These are phyloP conservation scores for Tetradesmus obliquus DNA, from an alignment of 139 green algal species.

Conservation along the genomic window DNA sequence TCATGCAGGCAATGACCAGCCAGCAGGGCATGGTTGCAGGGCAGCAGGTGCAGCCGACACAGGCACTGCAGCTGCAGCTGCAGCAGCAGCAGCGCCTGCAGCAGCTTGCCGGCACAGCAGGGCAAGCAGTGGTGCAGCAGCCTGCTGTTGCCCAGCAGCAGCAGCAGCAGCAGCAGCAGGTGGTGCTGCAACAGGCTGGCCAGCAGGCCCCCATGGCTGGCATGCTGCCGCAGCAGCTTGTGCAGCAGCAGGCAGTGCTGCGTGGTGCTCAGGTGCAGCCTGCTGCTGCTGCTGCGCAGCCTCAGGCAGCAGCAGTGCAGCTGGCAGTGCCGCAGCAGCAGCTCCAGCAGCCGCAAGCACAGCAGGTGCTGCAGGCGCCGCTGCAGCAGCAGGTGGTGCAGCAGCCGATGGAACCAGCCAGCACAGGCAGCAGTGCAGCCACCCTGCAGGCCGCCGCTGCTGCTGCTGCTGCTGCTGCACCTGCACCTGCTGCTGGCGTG, in stretches of 20 bases:
- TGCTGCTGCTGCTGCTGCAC: neutral
- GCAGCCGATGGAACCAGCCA: neutral
- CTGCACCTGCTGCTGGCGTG: neutral
- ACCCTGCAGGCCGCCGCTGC: neutral
- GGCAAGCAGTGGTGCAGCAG: neutral
- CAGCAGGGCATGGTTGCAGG: neutral
- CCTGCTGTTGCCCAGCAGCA: neutral
- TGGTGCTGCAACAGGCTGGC: neutral
- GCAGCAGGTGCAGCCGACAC: neutral
- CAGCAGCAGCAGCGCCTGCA: neutral
- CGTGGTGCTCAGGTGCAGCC: neutral
- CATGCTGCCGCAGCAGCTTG: neutral
- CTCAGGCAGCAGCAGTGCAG: neutral
- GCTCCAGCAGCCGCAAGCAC: neutral
- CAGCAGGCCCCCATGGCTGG: neutral
- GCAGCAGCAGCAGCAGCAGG: neutral
- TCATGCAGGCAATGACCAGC: neutral
- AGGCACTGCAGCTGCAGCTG: neutral
- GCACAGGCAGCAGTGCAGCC: neutral
- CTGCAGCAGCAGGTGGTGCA: neutral
- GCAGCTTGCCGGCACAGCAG: neutral
- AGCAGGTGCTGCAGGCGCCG: slow-evolving; percentile 15
- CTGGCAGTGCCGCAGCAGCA: slow-evolving; percentile 1
- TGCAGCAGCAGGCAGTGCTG: neutral
- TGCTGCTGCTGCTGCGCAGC: neutral